phyloP scores from a whole-genome alignment of 768 basidiomycete species.

The Hygrophorus pudorinus region DNA sequence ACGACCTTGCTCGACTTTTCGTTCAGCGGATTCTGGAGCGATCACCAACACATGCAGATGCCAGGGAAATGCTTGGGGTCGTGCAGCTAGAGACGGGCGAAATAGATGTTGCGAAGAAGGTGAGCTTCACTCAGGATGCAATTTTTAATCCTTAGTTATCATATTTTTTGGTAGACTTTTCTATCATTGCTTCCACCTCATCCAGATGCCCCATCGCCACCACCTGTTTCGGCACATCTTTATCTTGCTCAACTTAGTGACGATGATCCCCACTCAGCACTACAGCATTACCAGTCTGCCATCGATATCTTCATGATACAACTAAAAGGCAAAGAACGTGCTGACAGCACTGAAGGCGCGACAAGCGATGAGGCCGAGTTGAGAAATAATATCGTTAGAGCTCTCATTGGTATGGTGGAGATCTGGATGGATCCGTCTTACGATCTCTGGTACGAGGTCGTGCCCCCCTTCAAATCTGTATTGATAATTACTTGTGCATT shows the following conservation, averaged over 20 bases:
- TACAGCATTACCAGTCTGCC: constrained; percentile 74
- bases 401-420: constrained; percentile 83
- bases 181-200: constrained; percentile 48
- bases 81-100: constrained; percentile 73
- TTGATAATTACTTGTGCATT: background rate
- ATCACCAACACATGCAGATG: constrained; percentile 53
- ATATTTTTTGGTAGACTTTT: constrained; percentile 43
- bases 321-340: constrained; percentile 67
- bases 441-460: constrained; percentile 64
- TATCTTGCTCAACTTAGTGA: constrained; percentile 84
- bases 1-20: constrained; percentile 70
- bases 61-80: constrained; percentile 74
- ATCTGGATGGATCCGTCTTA: constrained; percentile 92
- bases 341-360: constrained; percentile 21
- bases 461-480: background rate
- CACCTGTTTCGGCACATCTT: constrained; percentile 74
- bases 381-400: constrained; percentile 61
- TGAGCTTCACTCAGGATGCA: constrained; percentile 16
- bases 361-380: constrained; percentile 48
- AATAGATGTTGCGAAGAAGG: constrained; percentile 61
- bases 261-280: constrained; percentile 61
- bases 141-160: constrained; percentile 4
- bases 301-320: constrained; percentile 58
- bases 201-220: constrained; percentile 44
- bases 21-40: constrained; percentile 55